Evolutionary conservation across 139 green algal genomes (phyloP).

Genomic region (Yamagishiella unicocca): DNA sequence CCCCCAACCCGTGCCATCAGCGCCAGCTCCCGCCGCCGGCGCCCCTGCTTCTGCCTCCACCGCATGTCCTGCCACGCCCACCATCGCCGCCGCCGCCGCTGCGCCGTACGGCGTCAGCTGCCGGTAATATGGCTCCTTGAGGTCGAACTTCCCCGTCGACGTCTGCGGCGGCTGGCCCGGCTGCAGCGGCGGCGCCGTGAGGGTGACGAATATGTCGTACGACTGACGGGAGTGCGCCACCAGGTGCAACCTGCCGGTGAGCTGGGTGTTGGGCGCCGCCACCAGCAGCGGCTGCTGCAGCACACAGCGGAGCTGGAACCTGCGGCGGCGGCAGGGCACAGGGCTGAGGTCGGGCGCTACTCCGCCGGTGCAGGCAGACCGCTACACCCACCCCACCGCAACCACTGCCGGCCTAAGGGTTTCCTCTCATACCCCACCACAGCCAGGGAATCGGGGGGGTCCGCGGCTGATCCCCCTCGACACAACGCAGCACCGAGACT

Average conservation of each 20-base stretch:
- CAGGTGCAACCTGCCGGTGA: slow-evolving; percentile 76
- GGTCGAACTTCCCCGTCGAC: slow-evolving; percentile 79
- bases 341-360: background rate
- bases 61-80: background rate
- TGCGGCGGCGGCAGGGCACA: slow-evolving; percentile 15
- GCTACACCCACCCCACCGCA: too few relatives aligned
- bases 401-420: too few relatives aligned
- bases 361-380: too few relatives aligned
- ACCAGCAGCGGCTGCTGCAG: slow-evolving; percentile 78
- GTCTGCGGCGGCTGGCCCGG: slow-evolving; percentile 51
- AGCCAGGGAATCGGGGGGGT: too few relatives aligned
- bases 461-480: too few relatives aligned
- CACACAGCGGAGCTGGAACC: slow-evolving; percentile 90
- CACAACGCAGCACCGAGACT: too few relatives aligned
- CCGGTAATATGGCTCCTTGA: slow-evolving; percentile 95
- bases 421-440: too few relatives aligned
- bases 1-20: too few relatives aligned
- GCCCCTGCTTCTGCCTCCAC: background rate
- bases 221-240: slow-evolving; percentile 82
- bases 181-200: slow-evolving; percentile 68
- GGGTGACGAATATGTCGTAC: slow-evolving; percentile 82
- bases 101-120: slow-evolving; percentile 35
- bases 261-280: slow-evolving; percentile 29
- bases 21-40: background rate
- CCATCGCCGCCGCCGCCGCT: background rate